Conservation (phyloP, 2,329 filamentous ascomycete species). For the Arthrobotrys pseudoclavata region DNA sequence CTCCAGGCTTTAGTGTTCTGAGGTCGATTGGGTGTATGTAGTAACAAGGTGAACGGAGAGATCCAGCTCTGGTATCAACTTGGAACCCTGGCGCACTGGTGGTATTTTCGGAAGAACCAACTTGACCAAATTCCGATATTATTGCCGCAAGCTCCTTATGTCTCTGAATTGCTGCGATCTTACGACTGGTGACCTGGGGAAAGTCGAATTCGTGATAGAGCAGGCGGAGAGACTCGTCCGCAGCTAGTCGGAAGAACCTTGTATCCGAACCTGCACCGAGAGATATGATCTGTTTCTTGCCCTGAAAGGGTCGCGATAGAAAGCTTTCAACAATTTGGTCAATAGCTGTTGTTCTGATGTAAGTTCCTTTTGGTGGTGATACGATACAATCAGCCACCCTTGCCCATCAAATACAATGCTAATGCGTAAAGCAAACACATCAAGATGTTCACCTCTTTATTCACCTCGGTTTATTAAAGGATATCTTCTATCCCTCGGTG, state of each 20-base stretch:
- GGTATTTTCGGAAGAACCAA: background rate
- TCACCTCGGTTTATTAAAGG: conserved; percentile 95
- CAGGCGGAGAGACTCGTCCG: conserved; percentile 67
- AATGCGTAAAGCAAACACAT: conserved; percentile 33
- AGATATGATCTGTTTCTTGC: conserved; percentile 83
- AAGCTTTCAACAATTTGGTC: conserved; percentile 83
- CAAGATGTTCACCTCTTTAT: conserved; percentile 61
- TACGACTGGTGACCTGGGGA: conserved; percentile 66
- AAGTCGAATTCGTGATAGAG: conserved; percentile 96
- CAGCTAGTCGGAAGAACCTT: conserved; percentile 81
- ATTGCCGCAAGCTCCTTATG: conserved; percentile 48
- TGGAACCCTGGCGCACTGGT: conserved; percentile 13
- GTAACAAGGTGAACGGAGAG: conserved; percentile 61
- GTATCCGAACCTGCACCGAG: conserved; percentile 96
- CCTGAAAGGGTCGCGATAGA: conserved; percentile 68
- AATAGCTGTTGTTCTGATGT: conserved; percentile 86
- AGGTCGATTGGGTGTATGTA: conserved; percentile 63
- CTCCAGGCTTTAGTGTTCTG: conserved; percentile 60
- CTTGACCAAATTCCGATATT: conserved; percentile 26
- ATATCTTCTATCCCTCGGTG: conserved; percentile 73
- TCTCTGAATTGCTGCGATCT: conserved; percentile 60
- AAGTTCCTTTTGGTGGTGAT: conserved; percentile 77
- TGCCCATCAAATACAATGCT: background rate
- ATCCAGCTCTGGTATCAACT: conserved; percentile 54
- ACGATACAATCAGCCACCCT: conserved; percentile 2